Evolutionary conservation across 441 rosid genomes (phyloP), one percentile per base, ranked within the genome.

Genomic region (Erodium trifolium): DNA sequence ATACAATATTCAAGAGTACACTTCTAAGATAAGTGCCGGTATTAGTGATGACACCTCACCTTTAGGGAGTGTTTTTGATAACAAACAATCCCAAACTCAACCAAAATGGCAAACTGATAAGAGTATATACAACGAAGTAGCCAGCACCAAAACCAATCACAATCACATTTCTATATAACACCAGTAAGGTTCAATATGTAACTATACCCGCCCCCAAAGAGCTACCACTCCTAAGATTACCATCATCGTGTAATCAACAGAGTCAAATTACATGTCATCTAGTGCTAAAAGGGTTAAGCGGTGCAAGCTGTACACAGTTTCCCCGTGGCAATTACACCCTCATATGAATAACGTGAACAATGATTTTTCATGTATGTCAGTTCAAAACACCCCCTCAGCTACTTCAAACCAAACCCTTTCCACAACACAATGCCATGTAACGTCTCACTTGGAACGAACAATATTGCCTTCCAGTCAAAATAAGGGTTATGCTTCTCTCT

Each of bases 211-310:
- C 3, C 49, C 11, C 13, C 12, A 43, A 43, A 43, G 12, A 10
- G 13, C 49, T 1, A 43, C 2, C 49, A 43, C 49, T 47, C 53
- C 53, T n/a, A 12, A 47, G 53, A 12, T n/a, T 3, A 47, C 5
- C 14, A 47, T 12, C 3, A 11, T 4, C 14, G 4, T 47, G 0
- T n/a, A 47, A 47, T 16, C 23, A 55, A 6, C 2, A 79, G 85
- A 74, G 84, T 81, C 71, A 49, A 74, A 72, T 81, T 85, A 85
- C 90, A 87, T 76, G 80, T 82, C 81, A 63, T 79, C 82, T 76
- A 63, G 70, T 72, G 84, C 76, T 55, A 78, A 83, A 87, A 82
- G 86, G 88, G 79, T 73, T 47, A 59, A 60, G 70, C 6, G 67
- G 63, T 75, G 70, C 79, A 65, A 63, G 67, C 83, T 82, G 82